phyloP scores from a whole-genome alignment of 129 eudicot species.

The Scalesia atractyloides region DNA sequence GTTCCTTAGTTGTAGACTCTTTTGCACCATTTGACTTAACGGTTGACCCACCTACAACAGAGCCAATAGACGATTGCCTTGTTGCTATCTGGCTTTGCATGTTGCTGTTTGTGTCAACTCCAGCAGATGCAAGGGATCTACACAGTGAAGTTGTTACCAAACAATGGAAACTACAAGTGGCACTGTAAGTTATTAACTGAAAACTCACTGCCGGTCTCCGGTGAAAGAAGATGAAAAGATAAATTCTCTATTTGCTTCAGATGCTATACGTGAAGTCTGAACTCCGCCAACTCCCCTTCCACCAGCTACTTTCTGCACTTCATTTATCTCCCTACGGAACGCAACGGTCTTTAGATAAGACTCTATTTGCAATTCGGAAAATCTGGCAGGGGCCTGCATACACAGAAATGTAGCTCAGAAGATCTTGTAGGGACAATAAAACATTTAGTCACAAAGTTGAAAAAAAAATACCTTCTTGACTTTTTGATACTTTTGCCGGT shows the following conservation, averaged over 20 bases:
- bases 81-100: constrained; percentile 44
- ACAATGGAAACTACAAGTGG: background rate
- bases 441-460: constrained; percentile 7
- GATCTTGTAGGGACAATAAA: background rate
- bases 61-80: constrained; percentile 24
- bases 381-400: constrained; percentile 77
- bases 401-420: constrained; percentile 1
- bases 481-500: constrained; percentile 90
- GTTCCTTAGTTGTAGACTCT: constrained; percentile 38
- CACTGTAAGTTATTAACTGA: constrained; percentile 7
- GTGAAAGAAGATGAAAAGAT: constrained; percentile 84
- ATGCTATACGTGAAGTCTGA: constrained; percentile 94
- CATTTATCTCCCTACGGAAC: constrained; percentile 91
- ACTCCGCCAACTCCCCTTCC: constrained; percentile 88
- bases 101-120: constrained; percentile 44
- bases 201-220: constrained; percentile 79
- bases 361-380: constrained; percentile 90
- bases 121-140: constrained; percentile 73
- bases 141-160: constrained; percentile 23
- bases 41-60: constrained; percentile 30
- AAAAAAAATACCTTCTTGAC: constrained; percentile 63
- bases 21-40: constrained; percentile 36
- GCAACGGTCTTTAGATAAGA: constrained; percentile 97
- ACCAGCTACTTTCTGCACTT: constrained; percentile 91
- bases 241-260: constrained; percentile 86